These are phyloP conservation scores for Chlorella sp. DNA, from an alignment of 139 green algal species.

Conservation along the genomic window DNA sequence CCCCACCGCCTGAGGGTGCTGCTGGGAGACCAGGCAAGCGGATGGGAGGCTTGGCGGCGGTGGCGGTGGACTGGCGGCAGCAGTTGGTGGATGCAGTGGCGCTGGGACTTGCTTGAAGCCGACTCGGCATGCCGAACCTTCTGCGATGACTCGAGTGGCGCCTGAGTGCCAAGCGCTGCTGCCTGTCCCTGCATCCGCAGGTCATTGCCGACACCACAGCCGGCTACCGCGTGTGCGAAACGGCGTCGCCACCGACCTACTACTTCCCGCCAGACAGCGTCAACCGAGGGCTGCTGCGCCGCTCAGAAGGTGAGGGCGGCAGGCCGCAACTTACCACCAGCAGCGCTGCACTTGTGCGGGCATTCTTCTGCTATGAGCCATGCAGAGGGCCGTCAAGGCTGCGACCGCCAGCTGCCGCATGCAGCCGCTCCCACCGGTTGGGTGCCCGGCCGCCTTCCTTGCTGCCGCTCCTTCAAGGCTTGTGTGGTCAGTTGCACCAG, in stretches of 20 bases:
- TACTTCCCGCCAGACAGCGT: conserved; percentile 40
- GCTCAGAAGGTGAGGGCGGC: neutral
- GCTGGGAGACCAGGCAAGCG: neutral
- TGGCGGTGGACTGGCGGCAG: no score
- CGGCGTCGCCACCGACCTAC: conserved; percentile 24
- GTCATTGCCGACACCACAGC: neutral
- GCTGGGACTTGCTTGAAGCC: neutral
- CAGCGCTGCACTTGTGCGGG: neutral
- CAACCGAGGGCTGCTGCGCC: conserved; percentile 11
- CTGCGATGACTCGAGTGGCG: neutral
- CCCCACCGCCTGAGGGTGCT: conserved; percentile 6
- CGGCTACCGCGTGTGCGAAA: conserved; percentile 8
- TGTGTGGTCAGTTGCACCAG: neutral
- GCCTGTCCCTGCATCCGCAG: neutral
- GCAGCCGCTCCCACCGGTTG: neutral
- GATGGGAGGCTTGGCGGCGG: no score
- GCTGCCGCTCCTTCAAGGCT: neutral
- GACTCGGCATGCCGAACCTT: neutral
- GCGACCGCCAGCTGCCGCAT: neutral
- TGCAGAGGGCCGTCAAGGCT: no score
- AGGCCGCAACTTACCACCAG: neutral
- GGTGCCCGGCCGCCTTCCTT: neutral
- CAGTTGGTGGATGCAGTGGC: neutral
- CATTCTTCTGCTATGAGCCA: neutral
- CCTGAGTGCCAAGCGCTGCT: no score